Evolutionary conservation across 345 rosid genomes (phyloP).

Genomic region (Gossypium anomalum): DNA sequence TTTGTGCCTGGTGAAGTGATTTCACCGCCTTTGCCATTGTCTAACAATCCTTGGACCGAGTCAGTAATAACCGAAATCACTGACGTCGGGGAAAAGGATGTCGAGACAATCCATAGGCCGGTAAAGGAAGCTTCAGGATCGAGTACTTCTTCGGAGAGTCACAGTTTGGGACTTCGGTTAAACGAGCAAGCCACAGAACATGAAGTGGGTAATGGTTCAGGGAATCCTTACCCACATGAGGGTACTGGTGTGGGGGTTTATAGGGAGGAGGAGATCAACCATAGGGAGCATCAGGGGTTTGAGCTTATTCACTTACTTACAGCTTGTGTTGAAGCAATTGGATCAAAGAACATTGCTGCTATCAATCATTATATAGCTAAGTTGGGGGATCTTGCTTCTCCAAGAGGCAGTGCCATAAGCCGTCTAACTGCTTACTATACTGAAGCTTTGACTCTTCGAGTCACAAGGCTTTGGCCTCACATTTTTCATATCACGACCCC

Average conservation of each 20-base stretch:
- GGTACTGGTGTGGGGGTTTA: conserved; percentile 35
- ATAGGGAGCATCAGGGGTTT: conserved; percentile 50
- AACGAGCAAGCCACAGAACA: conserved; percentile 41
- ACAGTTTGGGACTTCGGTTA: conserved; percentile 47
- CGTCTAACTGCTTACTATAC: conserved; percentile 73
- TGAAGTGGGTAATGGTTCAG: conserved; percentile 56
- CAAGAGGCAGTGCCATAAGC: conserved; percentile 63
- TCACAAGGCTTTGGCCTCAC: conserved; percentile 85
- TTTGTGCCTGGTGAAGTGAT: conserved; percentile 67
- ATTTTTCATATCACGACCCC: conserved; percentile 74
- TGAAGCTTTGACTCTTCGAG: conserved; percentile 80
- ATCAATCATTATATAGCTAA: conserved; percentile 63
- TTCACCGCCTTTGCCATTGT: conserved; percentile 57
- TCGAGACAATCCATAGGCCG: conserved; percentile 51
- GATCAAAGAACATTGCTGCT: conserved; percentile 52
- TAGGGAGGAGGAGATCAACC: conserved; percentile 45
- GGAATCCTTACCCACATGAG: conserved; percentile 42
- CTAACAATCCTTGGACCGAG: conserved; percentile 73
- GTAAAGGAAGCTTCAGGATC: conserved; percentile 76
- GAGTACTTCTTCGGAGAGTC: conserved; percentile 73
- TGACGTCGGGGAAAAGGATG: conserved; percentile 59
- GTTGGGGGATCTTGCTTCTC: conserved; percentile 82
- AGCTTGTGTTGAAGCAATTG: conserved; percentile 81
- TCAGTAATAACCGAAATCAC: conserved; percentile 72
- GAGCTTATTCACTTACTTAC: conserved; percentile 74